Evolutionary conservation across 805 yeast genomes (phyloP), one percentile per base, ranked within the genome.

Genomic region (Ogataea neopini): DNA sequence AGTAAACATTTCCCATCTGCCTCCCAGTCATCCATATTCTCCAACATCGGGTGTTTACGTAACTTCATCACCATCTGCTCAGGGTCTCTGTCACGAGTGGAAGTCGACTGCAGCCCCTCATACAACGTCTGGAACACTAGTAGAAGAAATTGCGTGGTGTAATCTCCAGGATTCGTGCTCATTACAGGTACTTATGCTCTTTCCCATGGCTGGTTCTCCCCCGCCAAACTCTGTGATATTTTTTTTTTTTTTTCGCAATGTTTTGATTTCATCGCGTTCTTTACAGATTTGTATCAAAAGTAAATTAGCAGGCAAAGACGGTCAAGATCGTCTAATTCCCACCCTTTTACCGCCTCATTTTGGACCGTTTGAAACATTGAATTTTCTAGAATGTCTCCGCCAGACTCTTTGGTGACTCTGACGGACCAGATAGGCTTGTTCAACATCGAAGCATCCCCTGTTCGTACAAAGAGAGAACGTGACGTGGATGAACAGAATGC

Each of bases 71-170:
- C 22, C 6, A 66, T 47, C 11, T 46, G 37, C 3, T 51, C 40
- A 29, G 50, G 36, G 19, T 48, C 46, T 15, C 51, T 44, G 22
- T 51, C 51, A 48, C 47, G 44, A 4, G 43, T 37, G 25, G 50
- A 54, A 22, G 34, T 55, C 29, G 37, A 51, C 41, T 28, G 50
- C 15, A 54, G 22, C 9, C 49, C 35, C 6, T 56, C 68, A 37
- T 62, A 58, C 4, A 66, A 47, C 19, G 55, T 44, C 48, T 67
- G 71, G n/a, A 62, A 56, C 3, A 67, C 51, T 9, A 67, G 59
- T 25, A 67, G 56, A 25, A 61, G 52, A 11, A 62, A 50, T 49
- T 64, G 65, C 3, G 64, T 61, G 1, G 67, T 57, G 52, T 63
- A 64, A 3, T 44, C 37, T 3, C 44, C 43, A 8, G 67, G 56